Conservation (phyloP, 2,329 filamentous ascomycete genomes). For the Neofusicoccum sp. region DNA sequence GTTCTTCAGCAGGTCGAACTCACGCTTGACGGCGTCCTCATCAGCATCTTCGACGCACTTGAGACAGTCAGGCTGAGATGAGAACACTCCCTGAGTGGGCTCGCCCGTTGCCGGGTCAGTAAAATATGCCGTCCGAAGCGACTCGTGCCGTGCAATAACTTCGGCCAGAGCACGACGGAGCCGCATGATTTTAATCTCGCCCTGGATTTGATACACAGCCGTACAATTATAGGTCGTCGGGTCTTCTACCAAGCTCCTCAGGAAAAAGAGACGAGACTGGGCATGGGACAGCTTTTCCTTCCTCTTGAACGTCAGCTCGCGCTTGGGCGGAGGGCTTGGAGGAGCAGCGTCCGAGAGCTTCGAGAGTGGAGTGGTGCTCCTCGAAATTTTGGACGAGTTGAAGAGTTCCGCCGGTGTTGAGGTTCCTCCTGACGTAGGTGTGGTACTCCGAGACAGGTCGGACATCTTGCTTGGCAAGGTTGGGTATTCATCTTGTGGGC, state of each 20-base stretch:
- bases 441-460: too few relatives aligned
- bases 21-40: conserved; percentile 18
- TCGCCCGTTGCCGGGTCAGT: conserved; percentile 22
- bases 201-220: conserved; percentile 31
- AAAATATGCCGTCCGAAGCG: conserved; percentile 35
- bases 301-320: neutral
- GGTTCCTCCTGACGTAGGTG: too few relatives aligned
- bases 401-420: too few relatives aligned
- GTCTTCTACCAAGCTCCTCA: conserved; percentile 35
- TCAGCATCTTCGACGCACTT: neutral
- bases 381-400: too few relatives aligned
- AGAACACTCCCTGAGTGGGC: conserved; percentile 24
- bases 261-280: conserved; percentile 46
- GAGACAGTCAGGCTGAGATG: neutral
- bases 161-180: conserved; percentile 36
- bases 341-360: neutral
- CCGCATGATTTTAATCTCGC: conserved; percentile 30
- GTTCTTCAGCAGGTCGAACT: conserved; percentile 28
- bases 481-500: too few relatives aligned
- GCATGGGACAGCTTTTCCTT: conserved; percentile 35
- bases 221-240: conserved; percentile 43
- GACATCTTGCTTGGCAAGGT: too few relatives aligned
- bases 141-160: conserved; percentile 33
- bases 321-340: neutral
- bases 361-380: neutral